phyloP scores from a whole-genome alignment of 2,329 filamentous ascomycete species.

The Nigrospora sphaerica region DNA sequence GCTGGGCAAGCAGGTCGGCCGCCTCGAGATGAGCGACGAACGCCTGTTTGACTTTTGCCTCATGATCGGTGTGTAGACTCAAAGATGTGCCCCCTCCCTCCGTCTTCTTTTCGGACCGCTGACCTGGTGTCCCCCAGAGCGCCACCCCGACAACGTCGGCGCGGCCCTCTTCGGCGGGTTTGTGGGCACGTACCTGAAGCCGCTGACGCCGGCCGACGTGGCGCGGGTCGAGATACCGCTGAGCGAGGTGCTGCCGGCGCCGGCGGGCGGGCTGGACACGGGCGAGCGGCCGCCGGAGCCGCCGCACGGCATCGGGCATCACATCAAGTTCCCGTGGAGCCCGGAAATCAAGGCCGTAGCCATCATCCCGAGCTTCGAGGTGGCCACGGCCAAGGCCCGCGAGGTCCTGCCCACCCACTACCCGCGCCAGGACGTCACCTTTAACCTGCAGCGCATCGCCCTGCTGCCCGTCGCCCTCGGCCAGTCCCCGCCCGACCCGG shows the following conservation, averaged over 20 bases:
- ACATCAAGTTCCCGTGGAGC: constrained; percentile 92
- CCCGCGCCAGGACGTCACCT: constrained; percentile 72
- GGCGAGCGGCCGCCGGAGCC: constrained; percentile 80
- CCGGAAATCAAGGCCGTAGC: constrained; percentile 94
- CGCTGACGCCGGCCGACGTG: constrained; percentile 80
- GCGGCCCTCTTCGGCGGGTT: constrained; percentile 94
- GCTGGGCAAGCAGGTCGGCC: constrained; percentile 81
- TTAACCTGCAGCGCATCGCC: constrained; percentile 92
- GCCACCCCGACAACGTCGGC: constrained; percentile 90
- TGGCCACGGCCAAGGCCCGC: constrained; percentile 86
- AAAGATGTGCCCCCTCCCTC: too few species aligned
- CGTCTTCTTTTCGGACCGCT: background rate
- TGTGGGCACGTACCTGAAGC: constrained; percentile 92
- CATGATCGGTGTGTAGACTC: constrained; percentile 70
- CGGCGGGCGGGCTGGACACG: constrained; percentile 86
- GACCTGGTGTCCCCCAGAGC: constrained; percentile 42
- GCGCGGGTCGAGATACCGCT: constrained; percentile 89
- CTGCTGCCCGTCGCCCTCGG: constrained; percentile 85
- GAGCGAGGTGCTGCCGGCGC: constrained; percentile 84
- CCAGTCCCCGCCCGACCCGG: constrained; percentile 81
- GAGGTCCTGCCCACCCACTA: constrained; percentile 78
- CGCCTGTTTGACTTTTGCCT: constrained; percentile 91
- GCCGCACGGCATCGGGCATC: constrained; percentile 88
- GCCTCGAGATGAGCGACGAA: constrained; percentile 68
- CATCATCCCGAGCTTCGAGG: constrained; percentile 93